Conservation (phyloP, 495 filamentous ascomycete species). For the Neurospora sp. region DNA sequence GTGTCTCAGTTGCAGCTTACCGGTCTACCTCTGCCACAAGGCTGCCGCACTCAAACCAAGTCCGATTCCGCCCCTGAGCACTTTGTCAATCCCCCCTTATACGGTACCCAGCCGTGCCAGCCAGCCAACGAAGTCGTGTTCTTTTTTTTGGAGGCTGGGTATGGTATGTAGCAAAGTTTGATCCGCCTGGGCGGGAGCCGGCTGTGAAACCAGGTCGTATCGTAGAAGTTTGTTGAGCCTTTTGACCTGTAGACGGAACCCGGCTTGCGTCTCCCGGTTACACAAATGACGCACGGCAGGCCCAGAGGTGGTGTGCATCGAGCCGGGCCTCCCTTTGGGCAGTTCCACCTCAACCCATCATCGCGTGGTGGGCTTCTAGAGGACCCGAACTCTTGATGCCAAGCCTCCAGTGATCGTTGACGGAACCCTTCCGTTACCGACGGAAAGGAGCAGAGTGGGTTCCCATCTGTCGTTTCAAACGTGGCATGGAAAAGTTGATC, state of each 20-base stretch:
- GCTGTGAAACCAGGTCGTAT: neutral
- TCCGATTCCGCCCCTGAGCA: neutral
- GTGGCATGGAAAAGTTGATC: neutral
- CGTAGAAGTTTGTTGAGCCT: neutral
- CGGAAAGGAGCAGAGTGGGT: neutral
- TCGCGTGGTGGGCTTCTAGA: neutral
- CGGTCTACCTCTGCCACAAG: neutral
- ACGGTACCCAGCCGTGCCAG: neutral
- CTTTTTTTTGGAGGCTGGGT: neutral
- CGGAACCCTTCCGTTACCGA: neutral
- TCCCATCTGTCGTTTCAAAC: neutral
- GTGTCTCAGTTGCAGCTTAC: neutral
- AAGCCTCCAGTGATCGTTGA: neutral
- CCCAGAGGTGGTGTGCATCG: neutral
- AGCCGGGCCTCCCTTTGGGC: neutral
- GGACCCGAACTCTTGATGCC: neutral
- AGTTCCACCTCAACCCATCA: neutral
- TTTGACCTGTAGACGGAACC: neutral
- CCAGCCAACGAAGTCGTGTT: neutral
- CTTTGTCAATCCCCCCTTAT: neutral
- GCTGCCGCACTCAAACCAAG: neutral
- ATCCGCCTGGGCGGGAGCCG: neutral
- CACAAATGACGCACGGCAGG: neutral
- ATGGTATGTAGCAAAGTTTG: neutral
- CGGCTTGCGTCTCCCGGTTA: neutral